phyloP scores from a whole-genome alignment of 2,329 filamentous ascomycete genomes.

The Truncatella angustata region DNA sequence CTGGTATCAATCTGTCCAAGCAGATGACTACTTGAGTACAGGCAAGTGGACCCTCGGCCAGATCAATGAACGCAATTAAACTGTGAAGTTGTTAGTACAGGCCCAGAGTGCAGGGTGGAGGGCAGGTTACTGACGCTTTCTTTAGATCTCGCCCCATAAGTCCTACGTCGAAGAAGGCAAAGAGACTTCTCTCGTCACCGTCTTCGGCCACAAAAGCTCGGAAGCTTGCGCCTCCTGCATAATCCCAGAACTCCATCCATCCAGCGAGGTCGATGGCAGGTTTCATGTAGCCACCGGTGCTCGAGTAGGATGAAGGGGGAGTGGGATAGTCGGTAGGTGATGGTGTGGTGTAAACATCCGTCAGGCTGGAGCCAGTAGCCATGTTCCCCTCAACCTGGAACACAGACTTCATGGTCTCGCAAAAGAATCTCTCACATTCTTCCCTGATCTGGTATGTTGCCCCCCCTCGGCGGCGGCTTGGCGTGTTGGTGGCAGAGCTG shows the following conservation, averaged over 20 bases:
- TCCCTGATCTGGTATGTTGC: constrained; percentile 94
- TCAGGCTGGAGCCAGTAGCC: constrained; percentile 79
- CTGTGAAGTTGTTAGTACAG: constrained; percentile 42
- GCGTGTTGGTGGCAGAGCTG: constrained; percentile 29
- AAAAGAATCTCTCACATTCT: constrained; percentile 99
- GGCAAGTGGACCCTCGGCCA: constrained; percentile 73
- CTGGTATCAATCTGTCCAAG: constrained; percentile 68
- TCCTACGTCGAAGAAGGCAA: constrained; percentile 79
- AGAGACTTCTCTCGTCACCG: constrained; percentile 70
- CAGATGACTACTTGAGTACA: constrained; percentile 79
- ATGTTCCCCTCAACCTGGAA: constrained; percentile 94
- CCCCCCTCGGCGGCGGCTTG: constrained; percentile 70
- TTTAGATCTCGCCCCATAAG: constrained; percentile 77
- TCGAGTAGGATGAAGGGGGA: constrained; percentile 33
- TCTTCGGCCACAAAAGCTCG: constrained; percentile 78
- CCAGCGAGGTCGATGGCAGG: constrained; percentile 44
- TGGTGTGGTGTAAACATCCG: constrained; percentile 61
- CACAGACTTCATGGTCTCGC: constrained; percentile 87
- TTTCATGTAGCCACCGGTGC: constrained; percentile 24
- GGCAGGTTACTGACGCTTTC: constrained; percentile 67
- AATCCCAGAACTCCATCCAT: constrained; percentile 83
- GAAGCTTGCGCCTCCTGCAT: constrained; percentile 79
- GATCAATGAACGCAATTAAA: constrained; percentile 86
- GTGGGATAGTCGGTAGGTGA: constrained; percentile 46
- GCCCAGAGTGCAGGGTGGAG: neutral